phyloP scores from a whole-genome alignment of 2,329 filamentous ascomycete species.

The Trichoderma pleuroti region DNA sequence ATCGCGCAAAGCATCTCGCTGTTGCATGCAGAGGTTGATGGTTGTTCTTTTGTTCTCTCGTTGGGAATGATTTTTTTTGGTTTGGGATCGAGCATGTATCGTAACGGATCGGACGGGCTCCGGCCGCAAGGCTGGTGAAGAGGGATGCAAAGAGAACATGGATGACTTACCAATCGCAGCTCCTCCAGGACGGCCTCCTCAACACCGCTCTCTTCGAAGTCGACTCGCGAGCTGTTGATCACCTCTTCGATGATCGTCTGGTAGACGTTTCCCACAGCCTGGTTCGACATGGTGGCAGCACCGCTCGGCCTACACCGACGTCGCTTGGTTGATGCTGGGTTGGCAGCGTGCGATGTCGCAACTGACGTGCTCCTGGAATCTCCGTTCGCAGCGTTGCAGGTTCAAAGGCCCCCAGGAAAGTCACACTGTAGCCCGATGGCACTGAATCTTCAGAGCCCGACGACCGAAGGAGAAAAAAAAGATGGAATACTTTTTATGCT shows the following conservation, averaged over 20 bases:
- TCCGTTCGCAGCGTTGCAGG: neutral
- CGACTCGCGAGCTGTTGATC: conserved; percentile 84
- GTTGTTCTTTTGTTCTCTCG: neutral
- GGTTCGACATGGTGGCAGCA: conserved; percentile 52
- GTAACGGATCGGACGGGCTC: neutral
- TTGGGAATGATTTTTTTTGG: neutral
- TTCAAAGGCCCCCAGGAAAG: neutral
- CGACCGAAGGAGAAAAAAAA: neutral
- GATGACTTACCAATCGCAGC: conserved; percentile 71
- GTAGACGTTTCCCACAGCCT: conserved; percentile 72
- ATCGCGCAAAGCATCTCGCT: conserved; percentile 18
- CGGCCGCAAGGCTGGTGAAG: neutral
- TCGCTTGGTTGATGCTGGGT: conserved; percentile 14
- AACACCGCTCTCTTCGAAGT: conserved; percentile 95
- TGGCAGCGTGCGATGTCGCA: neutral
- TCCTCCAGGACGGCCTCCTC: conserved; percentile 83
- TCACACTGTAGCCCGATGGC: neutral
- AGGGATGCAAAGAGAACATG: neutral
- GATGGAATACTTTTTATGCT: neutral
- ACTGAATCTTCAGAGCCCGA: neutral
- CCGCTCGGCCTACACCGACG: conserved; percentile 16
- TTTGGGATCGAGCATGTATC: neutral
- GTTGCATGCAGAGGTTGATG: neutral
- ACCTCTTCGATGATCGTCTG: conserved; percentile 76
- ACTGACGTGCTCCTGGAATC: neutral